Evolutionary conservation across 2,329 filamentous ascomycete species (phyloP), one percentile per base, ranked within the genome.

Genomic region (Pezicula radicicola): DNA sequence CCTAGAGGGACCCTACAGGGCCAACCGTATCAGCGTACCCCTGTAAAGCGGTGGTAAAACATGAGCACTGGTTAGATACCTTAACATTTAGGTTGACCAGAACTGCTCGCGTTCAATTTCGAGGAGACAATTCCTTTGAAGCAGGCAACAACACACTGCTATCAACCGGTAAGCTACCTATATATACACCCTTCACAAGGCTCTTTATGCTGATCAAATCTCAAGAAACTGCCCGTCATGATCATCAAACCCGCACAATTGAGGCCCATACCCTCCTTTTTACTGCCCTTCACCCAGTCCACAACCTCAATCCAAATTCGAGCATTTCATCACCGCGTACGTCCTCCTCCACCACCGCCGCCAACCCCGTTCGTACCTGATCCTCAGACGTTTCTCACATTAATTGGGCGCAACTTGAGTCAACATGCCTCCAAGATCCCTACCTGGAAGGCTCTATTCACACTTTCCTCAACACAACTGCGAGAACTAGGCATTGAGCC

Each of bases 391-490:
- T 96, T 99, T 72, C 85, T 97, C 56, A 90, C 82, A 35, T 78
- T 97, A 54, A 97, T 97, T 71, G 94, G 94, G 62, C 92, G 94
- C 57, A 86, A 86, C 62, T 84, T 97, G 63, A 85, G 81, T 65
- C 84, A 88, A 66, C 90, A 97, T 75, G 82, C 88, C 46, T 78
- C 83, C 71, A 97, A 97, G 71, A 90, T 99, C 63, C 84, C 89
- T 2, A 87, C 88, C 10, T 97, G 94, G 94, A 88, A 94, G 49
- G 83, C 89, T 6, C 83, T 99, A 43, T 97, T 97, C 79, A 85
- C 85, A 43, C 78, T 94, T 58, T 85, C 83, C 19, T 91, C 89
- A 16, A 70, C 78, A 42, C 85, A 97, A 71, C 78, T 99, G 59
- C 84, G 85, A 59, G 86, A 93, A 62, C 78, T 94, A 16, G 93